Conservation (phyloP, 2,329 filamentous ascomycete species). For the Uncinocarpus reesii region DNA sequence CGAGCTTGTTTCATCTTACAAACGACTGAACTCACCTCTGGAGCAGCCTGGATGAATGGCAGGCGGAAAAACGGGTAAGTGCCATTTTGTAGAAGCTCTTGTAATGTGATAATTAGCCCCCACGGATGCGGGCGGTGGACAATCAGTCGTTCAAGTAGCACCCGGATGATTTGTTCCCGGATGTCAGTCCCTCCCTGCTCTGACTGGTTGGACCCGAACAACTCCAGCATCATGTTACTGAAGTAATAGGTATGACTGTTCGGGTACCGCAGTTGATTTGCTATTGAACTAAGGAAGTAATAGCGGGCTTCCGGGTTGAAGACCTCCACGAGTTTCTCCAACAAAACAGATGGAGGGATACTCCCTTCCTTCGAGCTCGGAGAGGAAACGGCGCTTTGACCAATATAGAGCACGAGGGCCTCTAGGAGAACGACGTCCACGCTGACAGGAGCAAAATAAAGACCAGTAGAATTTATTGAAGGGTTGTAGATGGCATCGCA, state of each 20-base stretch:
- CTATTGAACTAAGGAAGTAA: slow-evolving; percentile 70
- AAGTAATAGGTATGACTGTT: slow-evolving; percentile 90
- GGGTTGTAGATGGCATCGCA: slow-evolving; percentile 59
- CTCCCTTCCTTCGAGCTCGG: slow-evolving; percentile 50
- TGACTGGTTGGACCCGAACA: slow-evolving; percentile 66
- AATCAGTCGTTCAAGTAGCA: slow-evolving; percentile 77
- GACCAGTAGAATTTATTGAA: slow-evolving; percentile 49
- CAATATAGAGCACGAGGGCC: slow-evolving; percentile 73
- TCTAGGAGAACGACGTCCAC: slow-evolving; percentile 66
- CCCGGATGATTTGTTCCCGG: slow-evolving; percentile 79
- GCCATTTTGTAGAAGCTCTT: slow-evolving; percentile 85
- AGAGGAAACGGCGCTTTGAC: slow-evolving; percentile 56
- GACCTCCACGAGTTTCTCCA: slow-evolving; percentile 67
- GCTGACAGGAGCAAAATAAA: slow-evolving; percentile 56
- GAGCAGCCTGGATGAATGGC: slow-evolving; percentile 79
- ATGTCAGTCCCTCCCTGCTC: slow-evolving; percentile 66
- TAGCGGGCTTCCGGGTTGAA: slow-evolving; percentile 70
- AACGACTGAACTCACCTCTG: slow-evolving; percentile 54
- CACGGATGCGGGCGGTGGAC: slow-evolving; percentile 90
- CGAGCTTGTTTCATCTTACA: not conserved
- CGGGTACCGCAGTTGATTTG: slow-evolving; percentile 84
- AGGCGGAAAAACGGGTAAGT: slow-evolving; percentile 87
- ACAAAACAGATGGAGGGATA: slow-evolving; percentile 54
- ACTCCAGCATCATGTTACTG: slow-evolving; percentile 68
- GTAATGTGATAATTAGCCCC: slow-evolving; percentile 78